Evolutionary conservation across 2,329 filamentous ascomycete species (phyloP).

Genomic region (Botrytis pseudocinerea): DNA sequence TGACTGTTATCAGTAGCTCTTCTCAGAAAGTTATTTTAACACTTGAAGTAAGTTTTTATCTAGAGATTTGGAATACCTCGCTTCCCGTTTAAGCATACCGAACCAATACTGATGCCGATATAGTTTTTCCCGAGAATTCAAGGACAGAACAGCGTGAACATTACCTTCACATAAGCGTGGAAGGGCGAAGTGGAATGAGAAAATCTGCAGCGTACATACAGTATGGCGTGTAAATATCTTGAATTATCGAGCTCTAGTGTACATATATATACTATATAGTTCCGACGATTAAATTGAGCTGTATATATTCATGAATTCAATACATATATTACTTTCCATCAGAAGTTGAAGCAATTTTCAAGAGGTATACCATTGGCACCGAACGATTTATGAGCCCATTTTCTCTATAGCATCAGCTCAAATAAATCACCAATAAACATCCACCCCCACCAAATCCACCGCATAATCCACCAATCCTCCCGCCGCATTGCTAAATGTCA

Average conservation of each 20-base stretch:
- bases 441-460: constrained; percentile 44
- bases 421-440: constrained; percentile 31
- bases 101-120: not conserved
- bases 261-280: not conserved
- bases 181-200: not conserved
- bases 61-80: not conserved
- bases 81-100: not conserved
- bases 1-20: constrained; percentile 41
- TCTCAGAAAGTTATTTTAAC: not conserved
- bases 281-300: not conserved
- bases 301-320: constrained; percentile 7
- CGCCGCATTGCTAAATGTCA: constrained; percentile 42
- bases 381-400: not conserved
- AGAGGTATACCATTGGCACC: not conserved
- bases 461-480: constrained; percentile 39
- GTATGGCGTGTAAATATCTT: not conserved
- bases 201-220: not conserved
- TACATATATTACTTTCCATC: not conserved
- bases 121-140: constrained; percentile 16
- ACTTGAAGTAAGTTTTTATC: not conserved
- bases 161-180: not conserved
- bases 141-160: constrained; percentile 16
- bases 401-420: not conserved
- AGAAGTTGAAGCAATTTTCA: not conserved
- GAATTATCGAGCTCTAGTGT: not conserved